Percentiles rank a stretch among this genome's conserved stretches.
phyloP scores from a whole-genome alignment of 2,329 filamentous ascomycete species.

The Delphinella strobiligena region DNA sequence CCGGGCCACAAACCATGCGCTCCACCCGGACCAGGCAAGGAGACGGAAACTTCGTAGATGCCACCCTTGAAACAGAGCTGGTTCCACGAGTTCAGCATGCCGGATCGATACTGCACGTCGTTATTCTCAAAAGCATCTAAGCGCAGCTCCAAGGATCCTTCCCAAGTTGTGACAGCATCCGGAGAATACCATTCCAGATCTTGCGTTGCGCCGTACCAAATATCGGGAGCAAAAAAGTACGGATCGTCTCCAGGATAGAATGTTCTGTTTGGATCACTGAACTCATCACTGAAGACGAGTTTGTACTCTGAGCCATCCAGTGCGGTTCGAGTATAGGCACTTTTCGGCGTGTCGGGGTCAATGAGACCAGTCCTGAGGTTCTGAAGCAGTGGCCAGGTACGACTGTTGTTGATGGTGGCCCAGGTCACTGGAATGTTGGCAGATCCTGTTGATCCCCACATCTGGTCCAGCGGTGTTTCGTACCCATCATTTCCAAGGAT shows the following conservation, averaged over 20 bases:
- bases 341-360: slow-evolving; percentile 39
- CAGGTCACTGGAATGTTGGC: slow-evolving; percentile 20
- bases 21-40: slow-evolving; percentile 38
- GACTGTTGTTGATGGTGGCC: slow-evolving; percentile 34
- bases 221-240: slow-evolving; percentile 40
- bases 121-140: slow-evolving; percentile 36
- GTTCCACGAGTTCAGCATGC: slow-evolving; percentile 43
- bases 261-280: slow-evolving; percentile 39
- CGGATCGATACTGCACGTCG: slow-evolving; percentile 34
- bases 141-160: slow-evolving; percentile 34
- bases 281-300: slow-evolving; percentile 46
- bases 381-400: slow-evolving; percentile 34
- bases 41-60: slow-evolving; percentile 40
- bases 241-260: slow-evolving; percentile 48
- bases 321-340: slow-evolving; percentile 32
- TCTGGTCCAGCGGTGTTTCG: slow-evolving; percentile 28
- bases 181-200: slow-evolving; percentile 42
- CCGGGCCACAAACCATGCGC: slow-evolving; percentile 41
- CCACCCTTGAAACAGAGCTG: slow-evolving; percentile 44
- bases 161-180: slow-evolving; percentile 38
- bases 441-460: slow-evolving; percentile 16
- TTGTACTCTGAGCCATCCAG: slow-evolving; percentile 34
- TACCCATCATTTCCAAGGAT: slow-evolving; percentile 25
- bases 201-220: slow-evolving; percentile 43
- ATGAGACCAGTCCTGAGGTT: slow-evolving; percentile 38